Evolutionary conservation across 768 basidiomycete genomes (phyloP).

Genomic region (Sarcodon aspratus): DNA sequence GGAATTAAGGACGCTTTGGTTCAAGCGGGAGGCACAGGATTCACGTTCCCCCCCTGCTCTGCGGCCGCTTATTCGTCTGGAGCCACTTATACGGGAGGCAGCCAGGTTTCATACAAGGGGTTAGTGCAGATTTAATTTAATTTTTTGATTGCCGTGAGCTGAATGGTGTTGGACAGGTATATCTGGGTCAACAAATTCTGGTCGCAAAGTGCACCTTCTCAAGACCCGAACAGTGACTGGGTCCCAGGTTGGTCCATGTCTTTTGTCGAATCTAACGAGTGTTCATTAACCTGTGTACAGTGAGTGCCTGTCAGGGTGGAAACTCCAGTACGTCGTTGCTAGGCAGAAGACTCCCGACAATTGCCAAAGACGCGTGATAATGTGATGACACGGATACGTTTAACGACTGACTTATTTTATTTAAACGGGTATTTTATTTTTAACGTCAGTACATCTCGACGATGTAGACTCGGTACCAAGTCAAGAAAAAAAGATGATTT

Average conservation of each 20-base stretch:
- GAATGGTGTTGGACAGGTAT: conserved; percentile 27
- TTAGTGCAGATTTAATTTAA: conserved; percentile 15
- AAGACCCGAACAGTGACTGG: conserved; percentile 47
- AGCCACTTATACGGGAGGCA: conserved; percentile 36
- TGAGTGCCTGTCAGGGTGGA: neutral
- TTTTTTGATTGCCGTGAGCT: neutral
- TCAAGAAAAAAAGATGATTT: too few species aligned
- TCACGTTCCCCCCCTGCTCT: conserved; percentile 50
- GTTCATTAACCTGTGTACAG: neutral
- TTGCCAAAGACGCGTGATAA: neutral
- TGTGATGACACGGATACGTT: neutral
- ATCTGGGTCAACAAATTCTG: conserved; percentile 65
- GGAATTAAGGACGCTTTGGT: conserved; percentile 48
- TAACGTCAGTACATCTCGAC: too few species aligned
- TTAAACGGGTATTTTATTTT: too few species aligned
- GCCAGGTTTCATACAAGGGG: conserved; percentile 44
- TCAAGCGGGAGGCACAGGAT: conserved; percentile 57
- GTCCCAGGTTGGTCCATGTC: conserved; percentile 37
- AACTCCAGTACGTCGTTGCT: neutral
- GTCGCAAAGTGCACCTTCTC: conserved; percentile 34
- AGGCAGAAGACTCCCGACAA: neutral
- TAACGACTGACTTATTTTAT: too few species aligned
- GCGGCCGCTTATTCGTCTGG: conserved; percentile 42
- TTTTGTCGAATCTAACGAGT: neutral
- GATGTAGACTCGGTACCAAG: too few species aligned